Evolutionary conservation across 2,329 filamentous ascomycete genomes (phyloP).

Genomic region (Diaporthe aspalathi): DNA sequence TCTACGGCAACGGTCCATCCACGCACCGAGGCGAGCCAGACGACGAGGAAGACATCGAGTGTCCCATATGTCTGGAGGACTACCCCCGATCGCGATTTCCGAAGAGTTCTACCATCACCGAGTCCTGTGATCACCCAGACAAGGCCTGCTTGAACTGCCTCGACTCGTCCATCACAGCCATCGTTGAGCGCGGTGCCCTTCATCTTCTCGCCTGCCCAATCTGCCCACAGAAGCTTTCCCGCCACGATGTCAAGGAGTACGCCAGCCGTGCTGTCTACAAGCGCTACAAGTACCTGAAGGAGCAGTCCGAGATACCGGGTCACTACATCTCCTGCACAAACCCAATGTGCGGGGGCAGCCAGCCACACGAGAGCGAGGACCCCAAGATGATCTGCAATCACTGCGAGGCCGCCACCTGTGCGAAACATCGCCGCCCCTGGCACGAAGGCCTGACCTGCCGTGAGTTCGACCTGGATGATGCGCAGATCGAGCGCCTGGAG

Average conservation of each 20-base stretch:
- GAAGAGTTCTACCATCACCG: slow-evolving; percentile 14
- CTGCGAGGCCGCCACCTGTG: slow-evolving; percentile 34
- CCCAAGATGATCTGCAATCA: slow-evolving; percentile 35
- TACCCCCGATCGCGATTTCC: slow-evolving; percentile 35
- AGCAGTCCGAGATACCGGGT: slow-evolving; percentile 36
- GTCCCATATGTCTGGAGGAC: slow-evolving; percentile 35
- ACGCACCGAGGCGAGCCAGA: neutral
- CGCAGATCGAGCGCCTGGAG: slow-evolving; percentile 37
- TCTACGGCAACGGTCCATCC: neutral
- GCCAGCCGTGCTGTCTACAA: slow-evolving; percentile 18
- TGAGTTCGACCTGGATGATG: slow-evolving; percentile 35
- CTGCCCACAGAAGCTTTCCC: slow-evolving; percentile 34
- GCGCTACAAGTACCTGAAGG: slow-evolving; percentile 34
- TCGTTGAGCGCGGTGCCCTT: slow-evolving; percentile 33
- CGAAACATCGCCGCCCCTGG: slow-evolving; percentile 37
- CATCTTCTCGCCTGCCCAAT: slow-evolving; percentile 37
- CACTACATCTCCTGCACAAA: slow-evolving; percentile 39
- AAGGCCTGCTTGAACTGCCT: slow-evolving; percentile 37
- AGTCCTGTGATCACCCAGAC: slow-evolving; percentile 35
- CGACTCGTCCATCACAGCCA: slow-evolving; percentile 32
- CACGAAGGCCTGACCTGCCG: slow-evolving; percentile 34
- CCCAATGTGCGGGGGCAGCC: slow-evolving; percentile 33
- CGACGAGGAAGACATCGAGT: slow-evolving; percentile 30
- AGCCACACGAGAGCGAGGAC: slow-evolving; percentile 25
- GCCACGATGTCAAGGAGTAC: slow-evolving; percentile 27